Evolutionary conservation across 2,329 filamentous ascomycete species (phyloP), one percentile per base, ranked within the genome.

Genomic region (Didymella pomorum): DNA sequence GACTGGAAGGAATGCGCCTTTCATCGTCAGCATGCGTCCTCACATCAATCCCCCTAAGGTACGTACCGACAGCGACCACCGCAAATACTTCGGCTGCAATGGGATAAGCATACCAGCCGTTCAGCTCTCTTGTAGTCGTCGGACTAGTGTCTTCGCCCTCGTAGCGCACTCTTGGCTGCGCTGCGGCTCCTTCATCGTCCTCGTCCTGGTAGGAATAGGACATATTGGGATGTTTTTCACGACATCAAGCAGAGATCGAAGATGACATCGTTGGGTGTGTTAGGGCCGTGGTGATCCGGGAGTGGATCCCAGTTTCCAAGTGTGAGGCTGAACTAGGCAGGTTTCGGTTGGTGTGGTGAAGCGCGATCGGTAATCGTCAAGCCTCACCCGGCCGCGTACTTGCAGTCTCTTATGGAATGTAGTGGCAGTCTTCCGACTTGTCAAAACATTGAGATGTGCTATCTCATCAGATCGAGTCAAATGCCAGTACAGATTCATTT

Each of bases 81-180:
- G 94, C 91, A 77, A 96, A 98, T 28, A 95, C 93, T 79, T 97
- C 93, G 8, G 93, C 91, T 12, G 93, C 93, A 80, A 95, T 94
- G 29, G 89, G 89, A 81, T 96, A 96, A 71, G 89, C 89, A 77
- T 96, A 96, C 92, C 93, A 97, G 60, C 92, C 93, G 44, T 86
- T 82, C 62, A 96, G 83, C 82, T 97, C 93, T 75, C 89, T 92
- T 61, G 78, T 79, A 71, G 90, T 95, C 5, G 93, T 96, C 35
- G 88, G 86, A n/a, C 92, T 86, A 14, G 86, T 89, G 49, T 77
- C 73, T 67, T 76, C 73, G 47, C 65, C 65, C 35, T 67, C 58
- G 29, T 74, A 76, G 29, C 64, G 66, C 4, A 44, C 41, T 11
- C 43, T 48, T 31, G 23, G n/a, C 2, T 49, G 35, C 11, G 9